Percentiles rank a stretch among this genome's conserved stretches.
These are phyloP conservation scores for Suillus discolor DNA, from an alignment of 768 basidiomycete genomes.

Conservation along the genomic window DNA sequence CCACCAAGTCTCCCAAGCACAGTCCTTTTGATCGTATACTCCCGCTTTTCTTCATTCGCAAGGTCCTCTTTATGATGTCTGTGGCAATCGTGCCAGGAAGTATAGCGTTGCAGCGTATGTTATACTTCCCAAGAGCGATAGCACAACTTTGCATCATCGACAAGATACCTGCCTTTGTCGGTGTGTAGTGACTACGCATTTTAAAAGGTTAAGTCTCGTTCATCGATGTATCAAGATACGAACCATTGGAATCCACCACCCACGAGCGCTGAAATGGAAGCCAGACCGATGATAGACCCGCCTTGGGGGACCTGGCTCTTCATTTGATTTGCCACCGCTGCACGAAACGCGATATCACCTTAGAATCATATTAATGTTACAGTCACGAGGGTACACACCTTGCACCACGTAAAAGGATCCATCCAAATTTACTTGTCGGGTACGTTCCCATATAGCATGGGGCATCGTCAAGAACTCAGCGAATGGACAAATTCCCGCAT, in stretches of 20 bases:
- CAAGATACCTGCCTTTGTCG: constrained; percentile 78
- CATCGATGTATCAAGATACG: constrained; percentile 13
- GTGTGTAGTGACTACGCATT: constrained; percentile 64
- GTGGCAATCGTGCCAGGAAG: constrained; percentile 81
- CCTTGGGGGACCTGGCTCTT: constrained; percentile 66
- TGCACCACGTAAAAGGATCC: constrained; percentile 74
- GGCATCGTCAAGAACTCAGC: constrained; percentile 68
- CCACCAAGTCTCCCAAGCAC: constrained; percentile 68
- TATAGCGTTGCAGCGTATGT: constrained; percentile 70
- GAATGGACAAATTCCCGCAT: constrained; percentile 77
- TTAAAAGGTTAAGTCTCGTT: background rate
- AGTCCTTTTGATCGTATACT: constrained; percentile 65
- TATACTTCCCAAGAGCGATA: constrained; percentile 74
- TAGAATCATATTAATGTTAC: background rate
- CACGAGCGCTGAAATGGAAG: constrained; percentile 79
- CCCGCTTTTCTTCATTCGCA: constrained; percentile 55
- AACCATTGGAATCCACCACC: constrained; percentile 74
- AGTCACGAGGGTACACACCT: constrained; percentile 37
- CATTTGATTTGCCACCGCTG: constrained; percentile 78
- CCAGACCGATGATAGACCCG: constrained; percentile 74
- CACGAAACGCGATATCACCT: constrained; percentile 10
- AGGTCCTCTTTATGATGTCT: constrained; percentile 77
- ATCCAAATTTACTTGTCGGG: constrained; percentile 65
- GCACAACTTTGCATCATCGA: constrained; percentile 82
- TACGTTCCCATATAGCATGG: constrained; percentile 45